Conservation (phyloP, 176 grass and related monocot species). For the Tillandsia fasciculata region DNA sequence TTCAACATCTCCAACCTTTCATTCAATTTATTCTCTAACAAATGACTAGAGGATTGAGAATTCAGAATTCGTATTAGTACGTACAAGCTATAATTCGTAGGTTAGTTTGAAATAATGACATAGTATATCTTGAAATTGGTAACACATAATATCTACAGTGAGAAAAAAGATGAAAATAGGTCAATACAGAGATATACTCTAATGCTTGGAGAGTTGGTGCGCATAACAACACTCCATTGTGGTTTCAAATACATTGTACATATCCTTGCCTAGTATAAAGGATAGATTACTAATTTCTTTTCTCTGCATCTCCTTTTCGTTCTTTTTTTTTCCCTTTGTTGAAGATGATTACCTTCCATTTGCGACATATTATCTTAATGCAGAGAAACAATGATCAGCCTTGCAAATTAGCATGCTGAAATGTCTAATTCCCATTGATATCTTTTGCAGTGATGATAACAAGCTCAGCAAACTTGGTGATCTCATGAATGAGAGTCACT, state of each 20-base stretch:
- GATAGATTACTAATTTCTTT: background rate
- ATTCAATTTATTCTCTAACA: too few species aligned
- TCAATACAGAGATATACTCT: background rate
- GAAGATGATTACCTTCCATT: too few species aligned
- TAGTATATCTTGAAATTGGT: too few species aligned
- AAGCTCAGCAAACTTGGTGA: conserved; percentile 63
- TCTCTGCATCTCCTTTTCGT: background rate
- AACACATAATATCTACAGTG: too few species aligned
- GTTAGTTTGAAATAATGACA: too few species aligned
- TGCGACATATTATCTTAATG: background rate
- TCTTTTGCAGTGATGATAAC: conserved; percentile 47
- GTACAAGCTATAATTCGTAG: too few species aligned
- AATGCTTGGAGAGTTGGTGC: too few species aligned
- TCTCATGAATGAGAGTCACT: conserved; percentile 88
- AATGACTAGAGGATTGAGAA: too few species aligned
- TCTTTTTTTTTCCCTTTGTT: background rate
- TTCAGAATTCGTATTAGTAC: too few species aligned
- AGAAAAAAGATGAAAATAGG: background rate
- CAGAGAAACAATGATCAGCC: background rate
- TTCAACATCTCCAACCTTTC: too few species aligned
- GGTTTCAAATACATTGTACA: background rate
- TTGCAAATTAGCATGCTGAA: background rate
- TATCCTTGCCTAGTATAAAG: background rate
- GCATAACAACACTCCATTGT: too few species aligned
- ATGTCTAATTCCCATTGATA: background rate